Percentiles rank a stretch among this genome's conserved stretches.
These are phyloP conservation scores for Xylaria sp. DNA, from an alignment of 2,329 filamentous ascomycete species.

Conservation along the genomic window DNA sequence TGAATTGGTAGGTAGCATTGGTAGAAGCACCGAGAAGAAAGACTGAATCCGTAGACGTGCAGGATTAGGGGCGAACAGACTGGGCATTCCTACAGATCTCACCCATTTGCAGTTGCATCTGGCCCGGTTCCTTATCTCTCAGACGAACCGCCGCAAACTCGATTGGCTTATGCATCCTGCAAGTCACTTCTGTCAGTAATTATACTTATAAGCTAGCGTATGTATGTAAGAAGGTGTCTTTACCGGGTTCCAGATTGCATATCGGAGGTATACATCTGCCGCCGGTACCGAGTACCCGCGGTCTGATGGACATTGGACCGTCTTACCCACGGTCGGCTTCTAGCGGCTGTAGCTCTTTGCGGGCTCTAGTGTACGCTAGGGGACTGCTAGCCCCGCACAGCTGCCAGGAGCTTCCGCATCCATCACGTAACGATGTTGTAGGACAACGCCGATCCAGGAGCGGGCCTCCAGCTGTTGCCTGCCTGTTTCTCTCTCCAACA, in stretches of 20 bases:
- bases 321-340: slow-evolving; percentile 2
- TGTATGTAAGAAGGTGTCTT: background rate
- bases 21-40: no score
- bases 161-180: background rate
- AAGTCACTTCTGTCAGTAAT: background rate
- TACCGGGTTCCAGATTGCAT: background rate
- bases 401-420: slow-evolving; percentile 9
- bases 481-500: background rate
- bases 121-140: no score
- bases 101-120: no score
- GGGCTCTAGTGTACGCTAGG: slow-evolving; percentile 2
- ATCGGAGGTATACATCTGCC: no score
- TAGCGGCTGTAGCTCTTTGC: slow-evolving; percentile 12
- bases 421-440: slow-evolving; percentile 2
- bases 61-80: no score
- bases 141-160: background rate
- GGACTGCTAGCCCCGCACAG: background rate
- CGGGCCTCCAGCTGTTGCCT: background rate
- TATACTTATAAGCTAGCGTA: background rate
- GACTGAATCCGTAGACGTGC: no score
- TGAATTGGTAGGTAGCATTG: no score
- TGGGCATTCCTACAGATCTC: no score
- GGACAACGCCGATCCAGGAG: slow-evolving; percentile 16
- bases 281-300: background rate
- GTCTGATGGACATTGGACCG: background rate